Evolutionary conservation across 2,329 filamentous ascomycete genomes (phyloP), one percentile per base, ranked within the genome.

Genomic region (Rachicladosporium sp.): DNA sequence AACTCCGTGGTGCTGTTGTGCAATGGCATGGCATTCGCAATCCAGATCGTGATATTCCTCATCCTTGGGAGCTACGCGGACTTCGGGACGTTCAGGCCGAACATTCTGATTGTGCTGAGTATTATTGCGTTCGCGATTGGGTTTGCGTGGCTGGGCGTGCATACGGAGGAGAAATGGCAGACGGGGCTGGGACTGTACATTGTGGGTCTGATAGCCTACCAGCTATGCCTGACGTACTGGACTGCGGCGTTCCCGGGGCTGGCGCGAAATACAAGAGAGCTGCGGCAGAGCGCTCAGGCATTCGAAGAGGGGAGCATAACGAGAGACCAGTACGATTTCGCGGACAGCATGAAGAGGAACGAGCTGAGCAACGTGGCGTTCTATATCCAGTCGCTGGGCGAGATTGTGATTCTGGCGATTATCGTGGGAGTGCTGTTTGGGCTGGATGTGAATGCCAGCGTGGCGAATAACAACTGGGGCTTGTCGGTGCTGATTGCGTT

Each of bases 221-320:
- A 81, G 56, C 71, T 78, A 2, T 78, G 74, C 0, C 61, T 81
- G 36, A 81, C 78, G 0, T 82, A 80, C 54, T 82, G 77, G 75
- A 79, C 76, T 0, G 76, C 78, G 0, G 76, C 78, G 0, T 77
- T 77, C 42, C 73, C 74, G 3, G 66, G 71, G 0, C 58, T 78
- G 6, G 71, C 74, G 4, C 57, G 73, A 5, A 75, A 76, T 46
- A 73, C 70, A 1, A 50, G 55, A 1, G 62, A 69, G 15, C 59
- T 76, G 51, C 62, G 73, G 19, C 55, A 59, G 2, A 67, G 67
- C 38, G 71, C 72, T 4, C 60, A 65, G 29, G 60, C 65, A n/a
- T 71, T 66, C 37, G 63, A 63, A 13, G 58, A 63, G 2, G 69
- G 75, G 3, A 61, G 60, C 1, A 76, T 82, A 33, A 67, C 65